Conservation (phyloP, 805 yeast genomes). For the Brettanomyces nanus region DNA sequence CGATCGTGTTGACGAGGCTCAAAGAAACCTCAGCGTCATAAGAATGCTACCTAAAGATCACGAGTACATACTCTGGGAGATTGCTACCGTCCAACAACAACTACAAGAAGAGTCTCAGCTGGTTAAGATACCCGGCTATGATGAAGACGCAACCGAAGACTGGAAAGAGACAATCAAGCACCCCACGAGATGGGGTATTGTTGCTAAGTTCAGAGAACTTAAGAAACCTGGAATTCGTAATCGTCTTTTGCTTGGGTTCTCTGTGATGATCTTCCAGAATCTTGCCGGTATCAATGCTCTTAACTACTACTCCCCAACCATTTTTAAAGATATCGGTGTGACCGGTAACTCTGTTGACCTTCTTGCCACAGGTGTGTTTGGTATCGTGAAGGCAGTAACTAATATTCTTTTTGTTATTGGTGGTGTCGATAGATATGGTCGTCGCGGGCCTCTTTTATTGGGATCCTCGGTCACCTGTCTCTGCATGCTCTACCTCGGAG, state of each 20-base stretch:
- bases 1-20: constrained; percentile 33
- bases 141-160: constrained; percentile 13
- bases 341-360: constrained; percentile 26
- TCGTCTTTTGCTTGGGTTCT: neutral
- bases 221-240: neutral
- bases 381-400: constrained; percentile 42
- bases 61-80: constrained; percentile 41
- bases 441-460: constrained; percentile 40
- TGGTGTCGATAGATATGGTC: constrained; percentile 44
- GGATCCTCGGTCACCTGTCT: constrained; percentile 39
- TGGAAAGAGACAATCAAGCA: constrained; percentile 17
- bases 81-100: constrained; percentile 43
- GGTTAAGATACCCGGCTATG: neutral
- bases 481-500: constrained; percentile 37
- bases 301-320: constrained; percentile 48
- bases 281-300: constrained; percentile 44
- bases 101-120: constrained; percentile 20
- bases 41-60: constrained; percentile 39
- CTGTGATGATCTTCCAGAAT: neutral
- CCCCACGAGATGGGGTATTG: constrained; percentile 50
- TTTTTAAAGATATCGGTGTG: constrained; percentile 40
- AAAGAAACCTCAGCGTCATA: constrained; percentile 30
- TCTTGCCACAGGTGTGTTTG: constrained; percentile 27
- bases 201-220: constrained; percentile 6
- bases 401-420: constrained; percentile 46